Evolutionary conservation across 257 asterid species (phyloP).

Genomic region (Fraxinus cuspidata): DNA sequence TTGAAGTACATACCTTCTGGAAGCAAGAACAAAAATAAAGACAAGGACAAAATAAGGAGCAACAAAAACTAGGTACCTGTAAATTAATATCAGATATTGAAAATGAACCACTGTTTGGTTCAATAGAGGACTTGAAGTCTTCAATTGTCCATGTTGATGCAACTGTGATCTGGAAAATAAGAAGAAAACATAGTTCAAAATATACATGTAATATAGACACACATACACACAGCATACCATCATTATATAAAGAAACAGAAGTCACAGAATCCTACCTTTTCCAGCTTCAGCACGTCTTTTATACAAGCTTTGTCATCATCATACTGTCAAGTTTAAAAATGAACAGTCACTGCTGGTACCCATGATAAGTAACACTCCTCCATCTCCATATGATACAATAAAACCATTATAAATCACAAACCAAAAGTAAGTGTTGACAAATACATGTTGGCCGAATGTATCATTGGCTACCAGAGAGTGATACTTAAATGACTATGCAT

Average conservation of each 20-base stretch:
- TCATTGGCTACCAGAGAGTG: not conserved
- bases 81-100: slow-evolving; percentile 75
- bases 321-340: slow-evolving; percentile 51
- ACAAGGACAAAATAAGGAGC: not conserved
- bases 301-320: slow-evolving; percentile 73
- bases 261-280: slow-evolving; percentile 49
- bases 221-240: not conserved
- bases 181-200: slow-evolving; percentile 17
- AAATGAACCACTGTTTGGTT: slow-evolving; percentile 42
- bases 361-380: not conserved
- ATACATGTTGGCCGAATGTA: not conserved
- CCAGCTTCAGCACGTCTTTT: slow-evolving; percentile 79
- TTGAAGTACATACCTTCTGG: not conserved
- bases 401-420: not conserved
- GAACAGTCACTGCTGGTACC: not conserved
- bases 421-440: not conserved
- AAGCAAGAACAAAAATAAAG: not conserved
- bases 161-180: slow-evolving; percentile 53
- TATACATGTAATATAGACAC: no score
- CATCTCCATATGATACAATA: not conserved
- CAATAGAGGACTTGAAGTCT: slow-evolving; percentile 62
- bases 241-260: slow-evolving; percentile 14
- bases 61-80: slow-evolving; percentile 51
- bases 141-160: slow-evolving; percentile 78
- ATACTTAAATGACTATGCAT: not conserved